Evolutionary conservation across 306 rosid genomes (phyloP), one percentile per base, ranked within the genome.

Genomic region (Sicyos baderoa): DNA sequence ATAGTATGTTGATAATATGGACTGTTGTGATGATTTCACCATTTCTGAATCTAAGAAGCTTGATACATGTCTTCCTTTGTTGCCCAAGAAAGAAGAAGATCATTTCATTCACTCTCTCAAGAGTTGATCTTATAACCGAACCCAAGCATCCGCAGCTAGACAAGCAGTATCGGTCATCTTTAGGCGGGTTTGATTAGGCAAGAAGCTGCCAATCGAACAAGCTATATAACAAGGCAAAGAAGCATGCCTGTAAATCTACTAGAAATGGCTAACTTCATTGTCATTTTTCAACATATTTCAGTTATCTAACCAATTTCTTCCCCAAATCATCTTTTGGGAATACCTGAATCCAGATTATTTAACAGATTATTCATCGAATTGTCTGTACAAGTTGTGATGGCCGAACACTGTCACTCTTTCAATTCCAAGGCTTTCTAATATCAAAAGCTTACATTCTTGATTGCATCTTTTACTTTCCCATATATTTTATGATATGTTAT

Each of bases 61-160:
- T 12, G 95, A 85, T 76, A 80, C 89, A 58, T 75, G 78, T 71
- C 84, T 88, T 61, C 87, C 84, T 1, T 60, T 85, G 70, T 85
- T 81, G 76, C 84, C 91, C 19, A 50, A 53, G 54, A 86, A 81
- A 65, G 87, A 82, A 62, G 80, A 55, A 73, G 89, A 90, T 82
- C 96, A 91, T 74, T 84, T 86, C 71, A 87, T 86, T 56, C 86
- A 82, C 76, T 73, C 94, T 69, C 91, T 59, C 89, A 48, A 86
- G 63, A 40, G 95, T 86, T 54, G 90, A 88, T 79, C 77, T 86
- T 58, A 59, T 94, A 45, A 77, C 88, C 52, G 91, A 83, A 32
- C 84, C 82, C 72, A 77, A 73, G 18, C 72, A 75, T 71, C 72
- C 67, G 72, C 74, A 64, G 59, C 82, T 76, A 85, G 63, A 73